Conservation (phyloP, 148 eudicot genomes). For the Persicaria tinctoria region DNA sequence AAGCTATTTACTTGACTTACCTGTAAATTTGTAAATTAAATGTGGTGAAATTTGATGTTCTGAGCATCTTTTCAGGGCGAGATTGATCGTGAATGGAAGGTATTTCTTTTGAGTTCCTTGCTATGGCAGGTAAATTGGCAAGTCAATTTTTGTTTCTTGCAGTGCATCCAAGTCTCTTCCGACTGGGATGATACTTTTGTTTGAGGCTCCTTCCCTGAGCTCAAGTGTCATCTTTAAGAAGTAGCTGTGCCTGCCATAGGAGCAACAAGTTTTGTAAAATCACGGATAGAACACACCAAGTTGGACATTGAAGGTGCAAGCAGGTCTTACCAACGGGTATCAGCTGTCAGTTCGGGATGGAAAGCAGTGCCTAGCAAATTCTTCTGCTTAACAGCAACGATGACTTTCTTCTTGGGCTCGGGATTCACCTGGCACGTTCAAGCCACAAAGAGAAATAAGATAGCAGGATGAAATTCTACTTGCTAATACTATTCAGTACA, state of each 20-base stretch:
- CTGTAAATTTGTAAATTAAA: no score
- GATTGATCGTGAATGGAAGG: no score
- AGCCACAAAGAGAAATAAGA: conserved; percentile 4
- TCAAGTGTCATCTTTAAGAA: conserved; percentile 73
- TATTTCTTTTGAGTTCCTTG: neutral
- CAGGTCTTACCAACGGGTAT: conserved; percentile 59
- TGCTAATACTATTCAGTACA: neutral
- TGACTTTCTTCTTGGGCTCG: conserved; percentile 46
- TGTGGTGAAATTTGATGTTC: no score
- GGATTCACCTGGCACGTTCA: conserved; percentile 31
- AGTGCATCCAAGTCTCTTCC: neutral
- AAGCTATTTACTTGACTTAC: no score
- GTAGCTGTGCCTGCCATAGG: conserved; percentile 68
- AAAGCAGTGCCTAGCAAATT: conserved; percentile 90
- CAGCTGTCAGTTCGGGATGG: conserved; percentile 92
- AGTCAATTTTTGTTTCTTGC: conserved; percentile 11
- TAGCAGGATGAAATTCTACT: neutral
- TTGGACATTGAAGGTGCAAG: neutral
- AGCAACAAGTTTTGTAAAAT: neutral
- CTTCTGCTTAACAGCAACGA: conserved; percentile 84
- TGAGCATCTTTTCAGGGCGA: no score
- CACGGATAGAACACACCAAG: neutral
- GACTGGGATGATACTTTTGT: neutral
- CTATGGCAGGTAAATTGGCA: conserved; percentile 13
- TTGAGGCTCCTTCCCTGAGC: conserved; percentile 28